Percentiles rank a stretch among this genome's conserved stretches.
Evolutionary conservation across 176 grass and related monocot species (phyloP).

Genomic region (Secale cereale): DNA sequence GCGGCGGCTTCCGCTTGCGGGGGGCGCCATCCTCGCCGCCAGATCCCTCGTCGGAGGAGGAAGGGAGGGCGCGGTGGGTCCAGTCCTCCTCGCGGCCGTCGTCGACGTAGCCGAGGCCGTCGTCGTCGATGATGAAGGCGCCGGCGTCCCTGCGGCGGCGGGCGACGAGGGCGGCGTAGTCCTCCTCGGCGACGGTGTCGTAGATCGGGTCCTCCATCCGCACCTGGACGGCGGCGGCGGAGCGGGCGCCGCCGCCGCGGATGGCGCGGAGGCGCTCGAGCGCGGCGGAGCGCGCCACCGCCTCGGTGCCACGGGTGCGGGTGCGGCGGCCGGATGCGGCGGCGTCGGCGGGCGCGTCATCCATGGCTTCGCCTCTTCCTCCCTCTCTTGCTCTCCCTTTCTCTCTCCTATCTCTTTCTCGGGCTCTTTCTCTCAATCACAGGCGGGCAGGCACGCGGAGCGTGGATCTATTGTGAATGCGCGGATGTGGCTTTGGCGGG

Average conservation of each 20-base stretch:
- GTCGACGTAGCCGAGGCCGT: slow-evolving; percentile 80
- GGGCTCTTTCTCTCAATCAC: not conserved
- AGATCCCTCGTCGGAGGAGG: slow-evolving; percentile 66
- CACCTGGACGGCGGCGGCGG: slow-evolving; percentile 44
- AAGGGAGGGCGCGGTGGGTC: slow-evolving; percentile 51
- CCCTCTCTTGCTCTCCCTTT: not conserved
- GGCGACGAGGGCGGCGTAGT: slow-evolving; percentile 78
- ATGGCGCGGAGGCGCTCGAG: slow-evolving; percentile 70
- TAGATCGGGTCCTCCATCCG: slow-evolving; percentile 90
- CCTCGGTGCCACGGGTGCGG: slow-evolving; percentile 48
- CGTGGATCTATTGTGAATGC: slow-evolving; percentile 2
- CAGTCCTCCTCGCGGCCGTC: slow-evolving; percentile 97
- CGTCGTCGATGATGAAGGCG: slow-evolving; percentile 85
- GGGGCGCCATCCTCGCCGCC: slow-evolving; percentile 30
- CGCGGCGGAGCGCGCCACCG: slow-evolving; percentile 45
- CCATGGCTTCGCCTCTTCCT: slow-evolving; percentile 33
- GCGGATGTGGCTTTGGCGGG: slow-evolving; percentile 32
- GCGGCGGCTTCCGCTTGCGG: slow-evolving; percentile 48
- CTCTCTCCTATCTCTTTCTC: not conserved
- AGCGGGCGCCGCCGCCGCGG: slow-evolving; percentile 23
- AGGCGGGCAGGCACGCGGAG: not conserved
- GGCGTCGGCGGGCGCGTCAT: slow-evolving; percentile 30
- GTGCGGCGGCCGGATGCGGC: slow-evolving; percentile 48
- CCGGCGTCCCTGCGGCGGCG: slow-evolving; percentile 59
- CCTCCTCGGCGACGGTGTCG: slow-evolving; percentile 81